A percentile compares a stretch with the other conserved stretches of the same genome.
Conservation (phyloP, 805 yeast species). For the Candida tibetensis region DNA sequence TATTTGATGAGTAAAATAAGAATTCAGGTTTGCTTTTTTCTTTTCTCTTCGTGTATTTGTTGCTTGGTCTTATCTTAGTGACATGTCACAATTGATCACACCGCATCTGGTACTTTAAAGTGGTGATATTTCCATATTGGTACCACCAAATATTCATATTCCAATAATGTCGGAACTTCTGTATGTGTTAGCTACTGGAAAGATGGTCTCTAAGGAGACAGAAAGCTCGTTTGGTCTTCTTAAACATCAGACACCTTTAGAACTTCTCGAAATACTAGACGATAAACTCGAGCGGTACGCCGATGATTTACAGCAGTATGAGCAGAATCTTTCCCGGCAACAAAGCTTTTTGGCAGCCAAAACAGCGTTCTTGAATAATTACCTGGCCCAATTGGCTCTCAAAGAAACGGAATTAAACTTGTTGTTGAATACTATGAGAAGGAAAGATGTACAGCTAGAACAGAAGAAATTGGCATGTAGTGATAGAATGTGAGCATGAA, state of each 20-base stretch:
- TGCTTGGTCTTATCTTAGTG: background rate
- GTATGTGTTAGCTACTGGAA: background rate
- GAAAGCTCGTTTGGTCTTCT: background rate
- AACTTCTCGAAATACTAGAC: background rate
- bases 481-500: too few species aligned
- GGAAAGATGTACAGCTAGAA: too few species aligned
- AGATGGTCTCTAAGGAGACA: background rate
- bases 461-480: too few species aligned
- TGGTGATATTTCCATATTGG: too few species aligned
- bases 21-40: background rate
- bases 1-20: too few species aligned
- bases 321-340: background rate
- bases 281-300: background rate
- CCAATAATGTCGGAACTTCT: background rate
- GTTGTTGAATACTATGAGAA: background rate
- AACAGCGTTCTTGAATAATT: background rate
- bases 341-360: background rate
- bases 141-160: too few species aligned
- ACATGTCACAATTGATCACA: too few species aligned
- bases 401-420: background rate
- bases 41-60: background rate
- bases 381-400: background rate
- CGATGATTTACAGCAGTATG: background rate
- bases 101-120: too few species aligned
- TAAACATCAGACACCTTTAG: background rate